These are phyloP conservation scores for Chaetomium sp. DNA, from an alignment of 2,329 filamentous ascomycete species.

Conservation along the genomic window DNA sequence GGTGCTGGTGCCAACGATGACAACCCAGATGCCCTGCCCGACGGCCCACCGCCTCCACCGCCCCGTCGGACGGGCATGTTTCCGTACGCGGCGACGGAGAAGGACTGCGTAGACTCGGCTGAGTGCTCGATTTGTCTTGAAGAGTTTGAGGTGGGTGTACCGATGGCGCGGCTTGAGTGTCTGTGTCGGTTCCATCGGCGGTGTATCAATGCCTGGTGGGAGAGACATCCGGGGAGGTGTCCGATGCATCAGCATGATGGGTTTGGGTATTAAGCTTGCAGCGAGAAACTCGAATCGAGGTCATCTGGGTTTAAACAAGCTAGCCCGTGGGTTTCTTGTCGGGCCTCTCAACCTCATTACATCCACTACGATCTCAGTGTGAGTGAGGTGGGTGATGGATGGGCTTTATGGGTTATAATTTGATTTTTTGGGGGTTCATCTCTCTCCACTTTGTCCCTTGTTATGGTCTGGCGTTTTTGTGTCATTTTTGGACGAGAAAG, in stretches of 20 bases:
- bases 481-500: not conserved
- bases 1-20: constrained; percentile 8
- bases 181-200: constrained; percentile 57
- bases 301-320: not conserved
- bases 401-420: not conserved
- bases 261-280: constrained; percentile 40
- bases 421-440: not conserved
- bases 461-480: not conserved
- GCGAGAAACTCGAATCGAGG: not conserved
- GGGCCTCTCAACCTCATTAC: no score
- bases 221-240: constrained; percentile 55
- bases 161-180: constrained; percentile 61
- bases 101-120: constrained; percentile 60
- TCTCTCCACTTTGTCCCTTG: not conserved
- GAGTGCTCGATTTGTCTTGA: constrained; percentile 64
- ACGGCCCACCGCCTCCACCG: constrained; percentile 25
- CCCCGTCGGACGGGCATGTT: constrained; percentile 54
- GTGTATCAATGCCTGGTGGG: constrained; percentile 59
- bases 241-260: constrained; percentile 61
- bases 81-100: constrained; percentile 58
- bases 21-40: constrained; percentile 20
- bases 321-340: not conserved
- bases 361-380: no score
- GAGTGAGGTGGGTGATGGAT: not conserved
- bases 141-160: constrained; percentile 55